Base-by-base conservation (phyloP, 495 filamentous ascomycete genomes). In the Melanomma pulvis-pyrius region DNA sequence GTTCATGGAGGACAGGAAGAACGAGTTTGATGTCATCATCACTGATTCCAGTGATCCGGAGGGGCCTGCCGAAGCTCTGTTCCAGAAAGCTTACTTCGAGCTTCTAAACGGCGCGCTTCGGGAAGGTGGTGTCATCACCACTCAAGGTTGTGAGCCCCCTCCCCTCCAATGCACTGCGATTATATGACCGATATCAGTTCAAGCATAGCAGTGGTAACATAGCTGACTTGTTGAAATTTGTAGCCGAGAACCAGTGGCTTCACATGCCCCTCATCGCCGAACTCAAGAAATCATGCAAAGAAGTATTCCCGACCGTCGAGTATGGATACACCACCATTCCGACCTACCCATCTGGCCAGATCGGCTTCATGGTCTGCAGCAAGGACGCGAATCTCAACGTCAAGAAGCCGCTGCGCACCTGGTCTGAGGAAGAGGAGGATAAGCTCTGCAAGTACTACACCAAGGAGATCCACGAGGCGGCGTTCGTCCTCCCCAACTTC, bases 281-380 rank as follows among this genome's bases (percentile, higher is more conserved):
- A 79, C 87, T 99, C 68, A 94, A 93, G 84, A 96, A 97, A 84
- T 82, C 92, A 73, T 98, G 96, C 88, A 86, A 88, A 69, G 91
- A 97, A 80, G 90, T 99, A 79, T 99, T 99, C 87, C 93, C 96
- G 53, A 88, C 89, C 61, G 96, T 88, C 77, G 96, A 98, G 81
- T 99, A 98, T 84, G 96, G 91, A 68, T 99, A 96, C 87, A 98
- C 96, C 71, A 97, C 93, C 74, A 99, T 98, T 81, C 96, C 96
- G 61, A 99, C 96, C 74, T 99, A 99, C 84, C 96, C 96, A 61
- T 94, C 91, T 61, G 96, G 96, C 77, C 93, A 97, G 83, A 99
- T 99, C 75, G 96, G 96, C 77, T 99, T 98, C 87, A 96, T 98
- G 92, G 91, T 99, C 69, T 98, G 94, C 87, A 90, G 83, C 87